phyloP scores from a whole-genome alignment of 148 eudicot species.

The Bassia scoparia region DNA sequence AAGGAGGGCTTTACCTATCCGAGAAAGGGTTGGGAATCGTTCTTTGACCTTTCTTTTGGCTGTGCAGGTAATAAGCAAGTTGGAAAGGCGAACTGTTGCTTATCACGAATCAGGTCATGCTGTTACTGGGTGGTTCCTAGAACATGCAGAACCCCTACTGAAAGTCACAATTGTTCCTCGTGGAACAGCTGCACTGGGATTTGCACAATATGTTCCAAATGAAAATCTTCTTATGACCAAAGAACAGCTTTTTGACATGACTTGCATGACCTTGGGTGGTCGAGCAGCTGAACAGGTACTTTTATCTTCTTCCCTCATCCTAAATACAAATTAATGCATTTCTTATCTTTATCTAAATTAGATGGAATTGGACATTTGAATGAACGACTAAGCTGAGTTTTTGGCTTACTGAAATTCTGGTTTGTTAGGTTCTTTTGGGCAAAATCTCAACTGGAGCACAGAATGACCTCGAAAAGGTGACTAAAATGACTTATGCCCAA shows the following conservation, averaged over 20 bases:
- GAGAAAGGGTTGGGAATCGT: neutral
- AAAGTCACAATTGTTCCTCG: conserved; percentile 98
- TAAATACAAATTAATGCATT: neutral
- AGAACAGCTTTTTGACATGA: conserved; percentile 90
- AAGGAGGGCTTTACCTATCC: neutral
- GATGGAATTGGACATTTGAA: neutral
- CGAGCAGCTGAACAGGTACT: conserved; percentile 89
- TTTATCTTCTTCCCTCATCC: neutral
- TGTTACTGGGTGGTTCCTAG: conserved; percentile 82
- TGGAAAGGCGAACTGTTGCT: conserved; percentile 79
- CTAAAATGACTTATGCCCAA: conserved; percentile 88
- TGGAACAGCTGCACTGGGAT: conserved; percentile 88
- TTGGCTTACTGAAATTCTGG: conserved; percentile 1
- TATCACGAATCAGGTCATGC: conserved; percentile 96
- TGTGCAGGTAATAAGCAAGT: conserved; percentile 77
- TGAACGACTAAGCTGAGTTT: neutral
- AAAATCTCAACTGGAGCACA: conserved; percentile 91
- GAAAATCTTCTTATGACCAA: conserved; percentile 93
- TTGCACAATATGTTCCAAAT: conserved; percentile 86
- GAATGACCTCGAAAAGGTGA: conserved; percentile 84
- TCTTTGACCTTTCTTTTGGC: conserved; percentile 1
- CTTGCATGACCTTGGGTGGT: conserved; percentile 96
- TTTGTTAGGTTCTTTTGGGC: conserved; percentile 61
- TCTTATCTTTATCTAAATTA: too few species aligned
- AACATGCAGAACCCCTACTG: conserved; percentile 80